Percentiles rank a stretch among this genome's conserved stretches.
Evolutionary conservation across 2,329 filamentous ascomycete species (phyloP).

Genomic region (Cryphonectria japonica): DNA sequence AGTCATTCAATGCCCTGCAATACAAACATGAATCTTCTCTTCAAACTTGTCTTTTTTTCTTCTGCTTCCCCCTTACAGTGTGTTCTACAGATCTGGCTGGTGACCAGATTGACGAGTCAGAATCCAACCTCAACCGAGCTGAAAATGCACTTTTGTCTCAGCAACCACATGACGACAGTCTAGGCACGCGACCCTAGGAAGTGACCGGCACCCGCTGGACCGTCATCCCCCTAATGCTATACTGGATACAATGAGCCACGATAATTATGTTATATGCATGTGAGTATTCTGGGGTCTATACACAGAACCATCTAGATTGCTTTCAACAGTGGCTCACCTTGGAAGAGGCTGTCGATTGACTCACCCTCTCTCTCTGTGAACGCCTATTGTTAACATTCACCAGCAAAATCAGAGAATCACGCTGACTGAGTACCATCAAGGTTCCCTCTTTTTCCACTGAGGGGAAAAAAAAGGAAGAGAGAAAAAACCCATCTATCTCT

Average conservation of each 20-base stretch:
- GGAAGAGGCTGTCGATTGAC: not conserved
- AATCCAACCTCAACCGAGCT: not conserved
- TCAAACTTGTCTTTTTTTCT: no score
- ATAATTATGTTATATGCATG: not conserved
- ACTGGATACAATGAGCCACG: not conserved
- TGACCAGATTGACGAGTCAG: not conserved
- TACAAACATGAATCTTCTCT: not conserved
- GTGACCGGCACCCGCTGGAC: not conserved
- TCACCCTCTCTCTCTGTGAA: not conserved
- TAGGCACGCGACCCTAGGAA: not conserved
- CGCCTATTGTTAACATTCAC: not conserved
- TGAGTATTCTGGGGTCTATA: not conserved
- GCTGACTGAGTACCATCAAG: slow-evolving; percentile 1
- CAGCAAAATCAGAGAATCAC: not conserved
- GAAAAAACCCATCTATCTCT: not conserved
- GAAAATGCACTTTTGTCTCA: not conserved
- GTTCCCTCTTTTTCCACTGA: not conserved
- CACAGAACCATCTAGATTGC: not conserved
- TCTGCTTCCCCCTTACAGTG: no score
- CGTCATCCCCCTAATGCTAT: not conserved
- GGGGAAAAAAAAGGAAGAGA: no score
- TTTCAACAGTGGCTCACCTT: not conserved
- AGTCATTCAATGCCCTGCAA: not conserved
- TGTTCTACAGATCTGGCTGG: not conserved
- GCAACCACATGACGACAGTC: not conserved